Percentiles rank a stretch among this genome's conserved stretches.
Evolutionary conservation across 805 yeast species (phyloP).

Genomic region (Kregervanrija pseudodelftensis): DNA sequence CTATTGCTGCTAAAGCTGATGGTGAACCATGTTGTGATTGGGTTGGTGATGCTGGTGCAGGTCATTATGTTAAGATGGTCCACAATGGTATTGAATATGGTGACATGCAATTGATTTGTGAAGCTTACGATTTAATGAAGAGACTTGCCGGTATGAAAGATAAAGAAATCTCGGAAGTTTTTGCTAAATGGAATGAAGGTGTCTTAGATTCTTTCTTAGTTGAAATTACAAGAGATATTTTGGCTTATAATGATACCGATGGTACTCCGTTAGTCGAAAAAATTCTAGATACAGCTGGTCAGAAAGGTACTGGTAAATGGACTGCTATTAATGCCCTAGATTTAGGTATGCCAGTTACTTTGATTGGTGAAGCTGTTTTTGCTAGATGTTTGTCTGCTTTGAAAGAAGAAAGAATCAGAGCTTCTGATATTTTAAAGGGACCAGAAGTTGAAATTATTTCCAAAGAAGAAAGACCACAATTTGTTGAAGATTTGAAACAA

Average conservation of each 20-base stretch:
- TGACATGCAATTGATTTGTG: constrained; percentile 98
- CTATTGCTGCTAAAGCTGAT: constrained; percentile 91
- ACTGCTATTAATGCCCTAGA: constrained; percentile 97
- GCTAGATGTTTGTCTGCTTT: constrained; percentile 92
- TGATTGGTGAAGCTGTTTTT: constrained; percentile 98
- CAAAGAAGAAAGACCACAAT: constrained; percentile 69
- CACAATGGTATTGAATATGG: constrained; percentile 99
- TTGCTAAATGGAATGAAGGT: constrained; percentile 92
- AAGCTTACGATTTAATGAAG: constrained; percentile 94
- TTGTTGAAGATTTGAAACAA: constrained; percentile 92
- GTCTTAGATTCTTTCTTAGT: constrained; percentile 94
- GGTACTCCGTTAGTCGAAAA: constrained; percentile 93
- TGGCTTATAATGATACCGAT: constrained; percentile 82
- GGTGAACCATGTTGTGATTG: constrained; percentile 99
- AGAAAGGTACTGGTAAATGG: constrained; percentile 99
- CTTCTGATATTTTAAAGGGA: constrained; percentile 73
- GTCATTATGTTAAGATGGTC: constrained; percentile 99
- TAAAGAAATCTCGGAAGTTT: constrained; percentile 90
- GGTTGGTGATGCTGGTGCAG: constrained; percentile 99
- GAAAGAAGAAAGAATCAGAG: constrained; percentile 84
- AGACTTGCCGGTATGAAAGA: constrained; percentile 85
- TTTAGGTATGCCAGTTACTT: constrained; percentile 96
- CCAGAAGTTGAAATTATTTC: constrained; percentile 62
- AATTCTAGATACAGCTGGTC: constrained; percentile 95
- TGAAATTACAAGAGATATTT: constrained; percentile 94